Percentiles rank a stretch among this genome's conserved stretches.
Conservation (phyloP, 1,139 yeast genomes). For the Geotrichum bryndzae region DNA sequence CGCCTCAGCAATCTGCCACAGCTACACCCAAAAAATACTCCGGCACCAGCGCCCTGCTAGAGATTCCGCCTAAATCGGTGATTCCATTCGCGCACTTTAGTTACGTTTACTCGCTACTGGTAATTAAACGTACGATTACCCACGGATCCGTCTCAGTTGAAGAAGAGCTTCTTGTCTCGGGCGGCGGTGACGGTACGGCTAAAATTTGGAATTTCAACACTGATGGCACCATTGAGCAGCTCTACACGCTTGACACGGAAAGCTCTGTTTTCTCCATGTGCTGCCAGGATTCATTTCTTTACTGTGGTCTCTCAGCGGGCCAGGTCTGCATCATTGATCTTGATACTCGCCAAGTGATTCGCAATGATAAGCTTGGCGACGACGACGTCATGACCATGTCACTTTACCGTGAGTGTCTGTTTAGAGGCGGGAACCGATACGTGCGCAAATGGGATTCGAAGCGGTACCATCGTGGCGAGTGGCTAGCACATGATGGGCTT, state of each 20-base stretch:
- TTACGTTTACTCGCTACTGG: conserved; percentile 68
- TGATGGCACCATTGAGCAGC: conserved; percentile 24
- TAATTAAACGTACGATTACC: conserved; percentile 17
- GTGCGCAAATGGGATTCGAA: conserved; percentile 33
- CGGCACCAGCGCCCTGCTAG: conserved; percentile 42
- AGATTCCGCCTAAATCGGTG: conserved; percentile 60
- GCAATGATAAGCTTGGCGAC: conserved; percentile 35
- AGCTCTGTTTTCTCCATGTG: conserved; percentile 67
- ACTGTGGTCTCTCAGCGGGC: conserved; percentile 74
- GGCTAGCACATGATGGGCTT: conserved; percentile 35
- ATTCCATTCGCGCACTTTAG: conserved; percentile 87
- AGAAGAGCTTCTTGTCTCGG: conserved; percentile 48
- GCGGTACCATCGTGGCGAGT: conserved; percentile 27
- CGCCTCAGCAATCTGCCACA: conserved; percentile 31
- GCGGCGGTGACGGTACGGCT: conserved; percentile 87
- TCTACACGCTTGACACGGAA: conserved; percentile 53
- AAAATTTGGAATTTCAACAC: conserved; percentile 59
- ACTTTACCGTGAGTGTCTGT: conserved; percentile 47
- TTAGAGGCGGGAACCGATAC: conserved; percentile 41
- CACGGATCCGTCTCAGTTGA: conserved; percentile 9
- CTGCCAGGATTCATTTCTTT: conserved; percentile 56
- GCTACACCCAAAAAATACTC: conserved; percentile 1
- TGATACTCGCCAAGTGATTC: conserved; percentile 67
- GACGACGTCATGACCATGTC: conserved; percentile 50
- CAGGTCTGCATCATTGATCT: conserved; percentile 77